Percentiles rank a stretch among this genome's conserved stretches.
phyloP scores from a whole-genome alignment of 345 rosid genomes.

The Syzygium grande region DNA sequence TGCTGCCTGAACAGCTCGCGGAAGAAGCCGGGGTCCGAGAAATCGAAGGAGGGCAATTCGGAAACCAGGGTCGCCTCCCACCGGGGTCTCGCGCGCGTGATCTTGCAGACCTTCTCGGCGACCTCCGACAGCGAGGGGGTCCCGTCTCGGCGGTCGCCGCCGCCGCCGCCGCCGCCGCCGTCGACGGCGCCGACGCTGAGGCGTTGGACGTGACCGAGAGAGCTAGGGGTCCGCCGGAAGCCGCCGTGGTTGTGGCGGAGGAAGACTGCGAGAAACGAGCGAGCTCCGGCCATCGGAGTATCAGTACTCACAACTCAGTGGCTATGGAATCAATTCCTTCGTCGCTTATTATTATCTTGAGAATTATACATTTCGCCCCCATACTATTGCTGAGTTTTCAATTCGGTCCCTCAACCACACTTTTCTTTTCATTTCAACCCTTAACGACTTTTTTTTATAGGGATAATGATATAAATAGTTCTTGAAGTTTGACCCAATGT shows the following conservation, averaged over 20 bases:
- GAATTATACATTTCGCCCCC: not conserved
- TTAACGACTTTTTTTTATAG: not conserved
- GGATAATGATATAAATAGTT: too few relatives aligned
- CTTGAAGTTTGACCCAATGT: too few relatives aligned
- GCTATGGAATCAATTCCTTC: not conserved
- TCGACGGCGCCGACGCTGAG: not conserved
- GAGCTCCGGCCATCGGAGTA: not conserved
- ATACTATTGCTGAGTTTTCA: not conserved
- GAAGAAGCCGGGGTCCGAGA: slow-evolving; percentile 43
- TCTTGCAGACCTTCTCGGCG: slow-evolving; percentile 32
- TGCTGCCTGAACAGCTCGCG: slow-evolving; percentile 36
- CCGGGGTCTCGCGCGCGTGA: slow-evolving; percentile 33
- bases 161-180: not conserved
- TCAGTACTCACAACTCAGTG: not conserved
- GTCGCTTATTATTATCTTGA: not conserved
- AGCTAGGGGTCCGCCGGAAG: not conserved
- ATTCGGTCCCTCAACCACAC: not conserved
- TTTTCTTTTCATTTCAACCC: not conserved
- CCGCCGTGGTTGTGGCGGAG: not conserved
- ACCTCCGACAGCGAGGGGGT: slow-evolving; percentile 15
- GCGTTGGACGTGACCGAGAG: not conserved
- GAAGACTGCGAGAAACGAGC: not conserved
- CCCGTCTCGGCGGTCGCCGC: not conserved
- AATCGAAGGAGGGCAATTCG: slow-evolving; percentile 45
- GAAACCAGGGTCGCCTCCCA: slow-evolving; percentile 50